phyloP scores from a whole-genome alignment of 441 rosid genomes.

The Mallotus repandus region DNA sequence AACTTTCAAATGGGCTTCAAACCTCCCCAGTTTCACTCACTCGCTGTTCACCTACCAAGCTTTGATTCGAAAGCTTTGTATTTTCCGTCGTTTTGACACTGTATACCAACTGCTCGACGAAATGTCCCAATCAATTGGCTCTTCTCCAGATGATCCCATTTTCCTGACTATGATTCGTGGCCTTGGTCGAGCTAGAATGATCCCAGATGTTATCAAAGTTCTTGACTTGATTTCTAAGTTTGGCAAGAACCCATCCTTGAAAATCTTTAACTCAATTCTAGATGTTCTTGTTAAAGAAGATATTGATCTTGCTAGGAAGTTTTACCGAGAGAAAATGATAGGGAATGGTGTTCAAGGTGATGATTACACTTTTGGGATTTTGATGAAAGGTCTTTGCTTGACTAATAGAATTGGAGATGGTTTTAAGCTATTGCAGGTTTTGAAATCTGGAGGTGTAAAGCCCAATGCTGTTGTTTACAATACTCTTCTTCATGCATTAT shows the following conservation, averaged over 20 bases:
- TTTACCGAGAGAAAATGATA: constrained; percentile 77
- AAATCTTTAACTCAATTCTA: constrained; percentile 62
- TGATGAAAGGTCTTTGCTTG: constrained; percentile 89
- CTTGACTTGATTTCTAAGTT: constrained; percentile 52
- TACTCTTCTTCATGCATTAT: constrained; percentile 68
- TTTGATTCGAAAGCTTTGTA: constrained; percentile 53
- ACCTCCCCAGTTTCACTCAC: constrained; percentile 58
- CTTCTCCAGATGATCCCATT: constrained; percentile 64
- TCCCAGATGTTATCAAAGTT: constrained; percentile 47
- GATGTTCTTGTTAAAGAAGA: constrained; percentile 80
- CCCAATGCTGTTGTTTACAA: constrained; percentile 70
- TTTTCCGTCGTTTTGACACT: constrained; percentile 55
- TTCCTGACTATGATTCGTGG: constrained; percentile 67
- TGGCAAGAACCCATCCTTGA: constrained; percentile 57
- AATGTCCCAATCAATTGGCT: constrained; percentile 66
- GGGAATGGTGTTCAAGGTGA: constrained; percentile 62
- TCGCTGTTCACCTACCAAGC: constrained; percentile 83
- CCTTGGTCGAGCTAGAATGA: constrained; percentile 60
- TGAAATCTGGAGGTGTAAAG: constrained; percentile 48
- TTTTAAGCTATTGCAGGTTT: constrained; percentile 74
- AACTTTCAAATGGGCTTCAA: constrained; percentile 81
- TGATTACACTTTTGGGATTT: constrained; percentile 76
- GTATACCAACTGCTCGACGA: constrained; percentile 80
- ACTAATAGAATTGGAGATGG: constrained; percentile 82
- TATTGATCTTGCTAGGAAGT: constrained; percentile 74